Evolutionary conservation across 345 rosid genomes (phyloP), one percentile per base, ranked within the genome.

Genomic region (Eucalyptus sp.): DNA sequence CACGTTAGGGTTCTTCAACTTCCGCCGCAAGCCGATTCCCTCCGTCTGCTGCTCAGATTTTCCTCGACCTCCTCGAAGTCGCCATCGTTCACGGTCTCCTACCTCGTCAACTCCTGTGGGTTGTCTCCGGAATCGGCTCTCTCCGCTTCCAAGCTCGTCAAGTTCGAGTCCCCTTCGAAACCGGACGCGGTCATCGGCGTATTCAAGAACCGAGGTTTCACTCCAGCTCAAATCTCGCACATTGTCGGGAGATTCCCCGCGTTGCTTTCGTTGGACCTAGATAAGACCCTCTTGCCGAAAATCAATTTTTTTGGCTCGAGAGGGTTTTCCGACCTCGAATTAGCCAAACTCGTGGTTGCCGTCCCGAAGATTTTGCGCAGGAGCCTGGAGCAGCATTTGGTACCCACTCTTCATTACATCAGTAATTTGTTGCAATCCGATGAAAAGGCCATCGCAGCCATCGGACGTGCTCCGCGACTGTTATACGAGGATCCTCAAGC

Each of bases 71-170:
- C 79, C 41, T 66, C 79, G 20, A 49, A 64, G 14, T 51, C 56
- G 33, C 27, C 44, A 8, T 88, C 93, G 0, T 91, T 93, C 52
- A 80, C 92, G 27, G 90, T 91, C 20, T 94, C 93, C 15, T 93
- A 92, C 91, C 94, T 92, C 87, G 87, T 91, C 1, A 87, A 92
- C 18, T 52, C 86, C 37, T 90, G 54, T 87, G 94, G 93, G 86
- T 86, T 94, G 17, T 93, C 94, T 4, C 88, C 88, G 12, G 88
- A 92, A 87, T 86, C 64, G 12, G 95, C 94, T 51, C 25, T 83
- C 1, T 44, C 86, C 27, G 89, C 87, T 7, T 90, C 94, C 41
- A 90, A 80, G 46, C 7, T 4, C 48, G 15, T 90, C 68, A 62
- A 68, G 14, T 90, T 91, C 29, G 49, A 89, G 68, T 89, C 87